Percentiles rank a stretch among this genome's conserved stretches.
Conservation (phyloP, 371 early-diverging fungal species). For the Rhizopus arrhizus region DNA sequence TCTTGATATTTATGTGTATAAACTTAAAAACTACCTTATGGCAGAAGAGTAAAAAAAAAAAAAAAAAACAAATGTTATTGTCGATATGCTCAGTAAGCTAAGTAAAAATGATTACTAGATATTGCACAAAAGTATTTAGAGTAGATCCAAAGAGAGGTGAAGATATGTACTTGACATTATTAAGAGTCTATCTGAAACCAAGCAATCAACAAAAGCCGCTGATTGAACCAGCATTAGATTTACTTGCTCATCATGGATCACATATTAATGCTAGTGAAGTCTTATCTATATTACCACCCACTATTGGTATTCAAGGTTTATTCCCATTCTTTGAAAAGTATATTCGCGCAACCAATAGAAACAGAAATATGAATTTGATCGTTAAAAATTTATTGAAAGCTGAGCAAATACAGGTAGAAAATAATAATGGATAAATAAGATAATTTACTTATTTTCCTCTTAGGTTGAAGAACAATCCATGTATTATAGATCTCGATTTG, state of each 20-base stretch:
- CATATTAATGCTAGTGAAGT: constrained; percentile 66
- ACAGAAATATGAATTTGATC: constrained; percentile 66
- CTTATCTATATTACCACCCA: constrained; percentile 58
- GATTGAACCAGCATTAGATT: constrained; percentile 64
- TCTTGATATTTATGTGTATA: constrained; percentile 78
- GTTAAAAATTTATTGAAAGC: constrained; percentile 73
- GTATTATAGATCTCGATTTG: constrained; percentile 64
- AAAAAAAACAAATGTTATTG: constrained; percentile 1
- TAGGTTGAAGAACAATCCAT: constrained; percentile 74
- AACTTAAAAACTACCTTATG: constrained; percentile 68
- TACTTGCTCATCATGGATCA: constrained; percentile 69
- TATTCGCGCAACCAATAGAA: constrained; percentile 67
- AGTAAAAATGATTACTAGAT: constrained; percentile 43
- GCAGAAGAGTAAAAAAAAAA: constrained; percentile 71
- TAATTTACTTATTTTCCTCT: neutral
- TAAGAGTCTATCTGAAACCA: constrained; percentile 65
- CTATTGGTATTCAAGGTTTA: constrained; percentile 57
- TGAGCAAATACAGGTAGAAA: constrained; percentile 65
- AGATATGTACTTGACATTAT: constrained; percentile 68
- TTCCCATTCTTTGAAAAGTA: constrained; percentile 72
- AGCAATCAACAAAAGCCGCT: constrained; percentile 55
- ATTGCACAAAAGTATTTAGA: constrained; percentile 71
- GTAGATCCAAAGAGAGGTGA: constrained; percentile 55
- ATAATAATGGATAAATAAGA: neutral
- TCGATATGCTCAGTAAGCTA: too few species aligned